These are phyloP conservation scores for Ophiostoma angusticollis DNA, from an alignment of 2,329 filamentous ascomycete species.

Conservation along the genomic window DNA sequence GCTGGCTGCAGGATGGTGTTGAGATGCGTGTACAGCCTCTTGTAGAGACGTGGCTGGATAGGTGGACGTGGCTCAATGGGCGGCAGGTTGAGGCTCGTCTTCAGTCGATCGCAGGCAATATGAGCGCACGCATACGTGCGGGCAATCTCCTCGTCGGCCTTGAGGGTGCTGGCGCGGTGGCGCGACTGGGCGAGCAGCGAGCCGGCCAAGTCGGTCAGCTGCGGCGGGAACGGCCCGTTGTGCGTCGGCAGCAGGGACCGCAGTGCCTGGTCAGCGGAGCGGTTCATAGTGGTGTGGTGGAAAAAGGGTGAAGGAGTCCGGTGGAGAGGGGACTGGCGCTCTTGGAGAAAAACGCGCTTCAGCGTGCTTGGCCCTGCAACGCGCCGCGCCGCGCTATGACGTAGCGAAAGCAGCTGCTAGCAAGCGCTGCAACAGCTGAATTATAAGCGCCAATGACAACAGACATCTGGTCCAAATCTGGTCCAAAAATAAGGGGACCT, in stretches of 20 bases:
- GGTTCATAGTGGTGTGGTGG: conserved; percentile 44
- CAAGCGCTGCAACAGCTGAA: no score
- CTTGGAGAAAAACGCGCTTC: no score
- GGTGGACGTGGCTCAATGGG: conserved; percentile 64
- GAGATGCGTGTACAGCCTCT: conserved; percentile 69
- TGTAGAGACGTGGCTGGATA: conserved; percentile 68
- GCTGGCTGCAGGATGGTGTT: conserved; percentile 48
- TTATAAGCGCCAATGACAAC: not conserved
- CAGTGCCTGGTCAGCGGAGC: conserved; percentile 59
- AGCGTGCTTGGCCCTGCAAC: not conserved
- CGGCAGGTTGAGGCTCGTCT: conserved; percentile 63
- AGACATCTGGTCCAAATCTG: no score
- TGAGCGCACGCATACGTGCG: conserved; percentile 74
- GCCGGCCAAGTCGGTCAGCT: conserved; percentile 57
- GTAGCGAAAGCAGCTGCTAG: no score
- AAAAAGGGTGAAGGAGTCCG: not conserved
- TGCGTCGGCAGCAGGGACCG: conserved; percentile 63
- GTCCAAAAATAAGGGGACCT: conserved; percentile 1
- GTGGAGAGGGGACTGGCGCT: no score
- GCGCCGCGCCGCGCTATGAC: conserved; percentile 9
- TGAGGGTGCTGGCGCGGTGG: conserved; percentile 62
- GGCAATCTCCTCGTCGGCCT: conserved; percentile 78
- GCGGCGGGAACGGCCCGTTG: conserved; percentile 50
- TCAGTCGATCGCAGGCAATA: conserved; percentile 81
- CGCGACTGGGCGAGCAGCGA: conserved; percentile 72